Evolutionary conservation across 352 stramenopile genomes (phyloP), one percentile per base, ranked within the genome.

Genomic region (Aphanomyces stellatus): DNA sequence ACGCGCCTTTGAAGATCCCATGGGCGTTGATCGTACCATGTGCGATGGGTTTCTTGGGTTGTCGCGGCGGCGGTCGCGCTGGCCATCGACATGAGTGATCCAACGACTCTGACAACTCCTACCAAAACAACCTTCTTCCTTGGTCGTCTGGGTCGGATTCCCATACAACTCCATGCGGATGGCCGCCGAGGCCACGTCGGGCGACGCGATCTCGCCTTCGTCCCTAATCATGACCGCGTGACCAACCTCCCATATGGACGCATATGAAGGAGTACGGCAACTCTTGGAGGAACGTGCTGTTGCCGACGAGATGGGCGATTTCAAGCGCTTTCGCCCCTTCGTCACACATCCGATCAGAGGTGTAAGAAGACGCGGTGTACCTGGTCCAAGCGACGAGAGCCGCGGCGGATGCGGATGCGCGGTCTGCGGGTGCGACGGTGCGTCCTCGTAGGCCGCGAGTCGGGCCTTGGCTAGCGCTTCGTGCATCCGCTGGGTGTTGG

Each of bases 251-350:
- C 13, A 22, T 28, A 22, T 10, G 11, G 46, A 53, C 46, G 59
- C 51, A 48, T 67, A 5, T 56, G 42, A 30, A 37, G 59, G 62
- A 51, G 13, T 49, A 34, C 74, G 68, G 49, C 30, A 90, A 90
- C 40, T 69, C 81, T 49, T 90, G 78, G 77, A 93, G 81, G 7
- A 93, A 67, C 60, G 82, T 78, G n/a, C 82, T 85, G 31, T 75
- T 82, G 27, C 90, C 82, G 25, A 93, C 90, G n/a, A 81, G 71
- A 55, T 91, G 79, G 3, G 82, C 82, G n/a, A 93, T 93, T 72
- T 93, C 82, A 24, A 91, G 69, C 7, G 85, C 81, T 10, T 82
- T 81, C 57, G 81, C 82, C 49, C 85, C 85, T 91, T 62, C 15
- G 34, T 11, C 2, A 1, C 22, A 41, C 2, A 1, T 28, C 22